These are phyloP conservation scores for Phyllachora maydis DNA, from an alignment of 2,329 filamentous ascomycete genomes.

Conservation along the genomic window DNA sequence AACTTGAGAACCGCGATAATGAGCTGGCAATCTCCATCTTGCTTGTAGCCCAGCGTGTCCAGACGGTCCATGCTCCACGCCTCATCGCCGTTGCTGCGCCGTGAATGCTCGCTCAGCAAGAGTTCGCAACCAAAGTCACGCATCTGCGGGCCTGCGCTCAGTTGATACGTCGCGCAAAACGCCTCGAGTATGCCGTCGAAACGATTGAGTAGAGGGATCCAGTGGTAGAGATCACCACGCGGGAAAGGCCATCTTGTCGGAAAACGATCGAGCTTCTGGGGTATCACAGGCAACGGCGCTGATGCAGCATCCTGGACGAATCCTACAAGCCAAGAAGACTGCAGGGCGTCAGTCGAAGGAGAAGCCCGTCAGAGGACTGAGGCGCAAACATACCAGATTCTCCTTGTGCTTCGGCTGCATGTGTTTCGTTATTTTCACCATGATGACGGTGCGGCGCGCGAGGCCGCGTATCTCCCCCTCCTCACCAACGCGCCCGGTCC, in stretches of 20 bases:
- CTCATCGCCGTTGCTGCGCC: conserved; percentile 28
- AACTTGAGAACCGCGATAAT: conserved; percentile 68
- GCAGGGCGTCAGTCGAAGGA: no score
- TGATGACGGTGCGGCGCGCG: no score
- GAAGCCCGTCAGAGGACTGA: no score
- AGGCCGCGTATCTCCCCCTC: no score
- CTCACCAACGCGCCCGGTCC: no score
- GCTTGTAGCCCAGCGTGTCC: conserved; percentile 37
- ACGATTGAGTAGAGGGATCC: conserved; percentile 84
- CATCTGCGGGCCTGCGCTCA: conserved; percentile 63
- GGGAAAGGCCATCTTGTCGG: conserved; percentile 88
- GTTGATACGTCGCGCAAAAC: conserved; percentile 61
- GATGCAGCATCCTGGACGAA: conserved; percentile 56
- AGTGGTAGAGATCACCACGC: conserved; percentile 90
- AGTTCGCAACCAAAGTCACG: conserved; percentile 51
- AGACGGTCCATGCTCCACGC: conserved; percentile 25
- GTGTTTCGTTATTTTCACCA: conserved; percentile 49
- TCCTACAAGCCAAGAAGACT: conserved; percentile 75
- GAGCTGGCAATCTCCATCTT: conserved; percentile 63
- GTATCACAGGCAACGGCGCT: conserved; percentile 54
- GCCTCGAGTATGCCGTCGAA: conserved; percentile 78
- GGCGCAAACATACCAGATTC: conserved; percentile 38
- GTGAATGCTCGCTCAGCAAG: conserved; percentile 35
- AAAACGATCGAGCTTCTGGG: conserved; percentile 57
- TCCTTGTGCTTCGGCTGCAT: conserved; percentile 48